phyloP scores from a whole-genome alignment of 192 early-diverging fungal species.

The Cetraspora pellucida region DNA sequence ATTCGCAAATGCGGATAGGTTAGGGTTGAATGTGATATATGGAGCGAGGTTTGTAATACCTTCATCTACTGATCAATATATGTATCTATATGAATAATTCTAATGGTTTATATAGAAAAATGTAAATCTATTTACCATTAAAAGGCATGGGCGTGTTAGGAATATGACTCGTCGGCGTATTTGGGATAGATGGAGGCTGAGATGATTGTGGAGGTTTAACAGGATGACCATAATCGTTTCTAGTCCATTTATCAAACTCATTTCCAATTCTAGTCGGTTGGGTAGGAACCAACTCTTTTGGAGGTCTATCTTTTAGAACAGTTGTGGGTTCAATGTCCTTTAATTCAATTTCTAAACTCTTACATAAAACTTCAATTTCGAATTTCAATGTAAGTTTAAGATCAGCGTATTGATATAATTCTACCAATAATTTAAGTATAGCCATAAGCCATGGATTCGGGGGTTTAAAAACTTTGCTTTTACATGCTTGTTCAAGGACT shows the following conservation, averaged over 20 bases:
- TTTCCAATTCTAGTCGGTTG: conserved; percentile 36
- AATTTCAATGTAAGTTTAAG: conserved; percentile 96
- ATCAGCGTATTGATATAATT: conserved; percentile 91
- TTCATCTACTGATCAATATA: background rate
- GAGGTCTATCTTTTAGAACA: conserved; percentile 66
- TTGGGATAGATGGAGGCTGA: background rate
- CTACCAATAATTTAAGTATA: conserved; percentile 87
- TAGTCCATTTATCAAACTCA: conserved; percentile 46
- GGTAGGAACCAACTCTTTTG: conserved; percentile 42
- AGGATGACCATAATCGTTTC: conserved; percentile 38
- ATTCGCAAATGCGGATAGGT: conserved; percentile 73
- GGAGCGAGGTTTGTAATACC: conserved; percentile 50
- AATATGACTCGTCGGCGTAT: background rate
- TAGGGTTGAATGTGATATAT: conserved; percentile 81
- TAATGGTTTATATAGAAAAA: too few species aligned
- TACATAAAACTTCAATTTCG: conserved; percentile 98
- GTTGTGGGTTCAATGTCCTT: conserved; percentile 73
- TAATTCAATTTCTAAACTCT: conserved; percentile 81
- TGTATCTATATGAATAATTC: too few species aligned
- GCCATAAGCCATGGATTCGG: conserved; percentile 99
- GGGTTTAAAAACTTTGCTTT: conserved; percentile 87
- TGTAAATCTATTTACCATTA: background rate
- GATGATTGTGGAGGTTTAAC: background rate
- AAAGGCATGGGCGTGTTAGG: background rate
- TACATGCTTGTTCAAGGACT: conserved; percentile 85